These are phyloP conservation scores for Ascochyta fabae DNA, from an alignment of 2,329 filamentous ascomycete species.

Conservation along the genomic window DNA sequence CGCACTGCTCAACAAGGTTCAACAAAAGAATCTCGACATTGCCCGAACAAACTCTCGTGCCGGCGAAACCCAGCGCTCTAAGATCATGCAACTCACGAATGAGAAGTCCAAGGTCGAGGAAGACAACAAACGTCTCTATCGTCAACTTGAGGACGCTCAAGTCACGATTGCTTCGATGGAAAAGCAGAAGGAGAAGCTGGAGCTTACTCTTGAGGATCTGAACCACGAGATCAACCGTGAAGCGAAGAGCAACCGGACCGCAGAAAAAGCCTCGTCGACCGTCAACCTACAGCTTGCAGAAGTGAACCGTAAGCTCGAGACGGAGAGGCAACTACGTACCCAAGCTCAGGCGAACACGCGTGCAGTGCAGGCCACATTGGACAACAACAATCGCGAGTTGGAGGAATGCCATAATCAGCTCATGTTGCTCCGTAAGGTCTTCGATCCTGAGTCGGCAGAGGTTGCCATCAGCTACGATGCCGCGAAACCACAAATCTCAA, in stretches of 20 bases:
- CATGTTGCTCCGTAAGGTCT: slow-evolving; percentile 81
- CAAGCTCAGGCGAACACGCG: slow-evolving; percentile 88
- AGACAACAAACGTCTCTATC: slow-evolving; percentile 78
- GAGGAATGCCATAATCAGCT: slow-evolving; percentile 80
- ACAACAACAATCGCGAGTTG: slow-evolving; percentile 80
- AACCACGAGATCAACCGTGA: slow-evolving; percentile 91
- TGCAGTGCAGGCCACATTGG: slow-evolving; percentile 78
- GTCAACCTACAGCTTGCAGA: slow-evolving; percentile 85
- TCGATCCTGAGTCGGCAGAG: slow-evolving; percentile 76
- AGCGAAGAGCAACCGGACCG: slow-evolving; percentile 86
- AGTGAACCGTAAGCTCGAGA: slow-evolving; percentile 86
- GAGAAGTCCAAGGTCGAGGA: slow-evolving; percentile 87
- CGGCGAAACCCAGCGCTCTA: slow-evolving; percentile 79
- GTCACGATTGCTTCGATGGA: slow-evolving; percentile 82
- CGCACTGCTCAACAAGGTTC: slow-evolving; percentile 92
- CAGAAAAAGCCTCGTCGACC: slow-evolving; percentile 84
- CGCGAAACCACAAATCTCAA: slow-evolving; percentile 70
- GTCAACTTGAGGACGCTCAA: slow-evolving; percentile 86
- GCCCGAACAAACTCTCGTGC: slow-evolving; percentile 86
- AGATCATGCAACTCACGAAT: slow-evolving; percentile 76
- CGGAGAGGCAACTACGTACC: slow-evolving; percentile 81
- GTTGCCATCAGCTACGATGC: slow-evolving; percentile 72
- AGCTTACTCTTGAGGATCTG: slow-evolving; percentile 86
- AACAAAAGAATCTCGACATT: slow-evolving; percentile 96
- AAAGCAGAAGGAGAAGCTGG: slow-evolving; percentile 92